Base-by-base conservation (phyloP, 106 monocot species). In the Dendrobium catenatum region DNA sequence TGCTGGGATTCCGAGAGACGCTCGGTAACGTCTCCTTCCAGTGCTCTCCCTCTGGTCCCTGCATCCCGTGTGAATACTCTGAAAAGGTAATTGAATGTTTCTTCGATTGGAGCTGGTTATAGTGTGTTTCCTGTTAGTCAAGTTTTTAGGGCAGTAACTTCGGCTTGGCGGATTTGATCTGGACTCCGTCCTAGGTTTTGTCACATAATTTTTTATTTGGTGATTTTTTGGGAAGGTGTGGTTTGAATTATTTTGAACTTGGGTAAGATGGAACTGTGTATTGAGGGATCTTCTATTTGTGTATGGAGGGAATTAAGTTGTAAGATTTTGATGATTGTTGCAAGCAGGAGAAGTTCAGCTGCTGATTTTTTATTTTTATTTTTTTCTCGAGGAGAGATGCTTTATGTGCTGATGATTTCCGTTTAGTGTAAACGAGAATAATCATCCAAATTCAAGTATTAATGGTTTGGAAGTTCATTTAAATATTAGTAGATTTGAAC, bases 11-110 rank as follows among this genome's bases (percentile, higher is more conserved):
- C 79, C 82, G 37, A 70, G 93, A 95, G 68, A 83, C 85, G 54
- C 84, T 84, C 70, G 91, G 93, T 29, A 95, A 99, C 86, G 77
- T 83, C 18, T 86, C 95, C 68, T 99, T 89, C 83, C 85, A 87
- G 73, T 99, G 99, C 88, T 86, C 93, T 44, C 90, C 93, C n/a
- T 91, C 95, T 8, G 99, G 99, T 4, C 95, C 89, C 24, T 99
- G 99, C 80, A 33, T 93, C 13, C 93, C 86, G 16, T 99, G 99
- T 85, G 83, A 87, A 31, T 95, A 99, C 80, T 91, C 99, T 10
- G 99, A 99, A 68, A 99, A 99, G 99, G 99, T 99, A 17, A 42
- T 15, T 27, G 22, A 29, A n/a, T 66, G 18, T 37, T 17, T 55
- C 10, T 68, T 40, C 13, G 4, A 17, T 58, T 78, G 18, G 47